These are phyloP conservation scores for Wickerhamomyces sp. DNA, from an alignment of 1,139 yeast genomes.

Conservation along the genomic window DNA sequence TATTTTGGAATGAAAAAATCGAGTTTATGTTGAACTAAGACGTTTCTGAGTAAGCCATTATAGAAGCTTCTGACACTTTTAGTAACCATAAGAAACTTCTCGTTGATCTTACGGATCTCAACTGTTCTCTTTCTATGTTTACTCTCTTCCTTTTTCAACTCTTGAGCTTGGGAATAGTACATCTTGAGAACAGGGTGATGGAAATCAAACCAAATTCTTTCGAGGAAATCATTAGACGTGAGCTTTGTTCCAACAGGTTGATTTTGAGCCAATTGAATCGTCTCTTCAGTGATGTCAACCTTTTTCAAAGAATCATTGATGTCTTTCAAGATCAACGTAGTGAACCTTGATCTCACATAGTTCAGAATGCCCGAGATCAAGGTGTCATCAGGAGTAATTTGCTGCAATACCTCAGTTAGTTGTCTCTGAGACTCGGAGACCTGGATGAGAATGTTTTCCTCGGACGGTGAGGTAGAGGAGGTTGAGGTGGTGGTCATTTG, in stretches of 20 bases:
- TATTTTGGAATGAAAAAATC: slow-evolving; percentile 30
- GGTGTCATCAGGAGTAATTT: slow-evolving; percentile 16
- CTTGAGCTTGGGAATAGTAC: slow-evolving; percentile 26
- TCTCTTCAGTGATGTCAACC: slow-evolving; percentile 11
- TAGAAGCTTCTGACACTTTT: slow-evolving; percentile 46
- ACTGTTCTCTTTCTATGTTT: slow-evolving; percentile 32
- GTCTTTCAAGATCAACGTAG: slow-evolving; percentile 17
- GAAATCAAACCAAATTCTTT: slow-evolving; percentile 52
- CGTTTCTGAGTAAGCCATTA: slow-evolving; percentile 31
- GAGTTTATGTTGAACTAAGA: slow-evolving; percentile 33
- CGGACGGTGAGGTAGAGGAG: too few relatives aligned
- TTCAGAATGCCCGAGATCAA: slow-evolving; percentile 20
- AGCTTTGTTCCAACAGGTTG: slow-evolving; percentile 9
- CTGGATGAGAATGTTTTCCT: slow-evolving; percentile 5
- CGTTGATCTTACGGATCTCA: slow-evolving; percentile 53
- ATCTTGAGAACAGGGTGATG: slow-evolving; percentile 61
- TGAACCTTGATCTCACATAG: slow-evolving; percentile 18
- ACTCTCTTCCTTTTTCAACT: slow-evolving; percentile 22
- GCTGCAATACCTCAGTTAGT: slow-evolving; percentile 9
- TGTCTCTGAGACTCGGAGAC: slow-evolving; percentile 16
- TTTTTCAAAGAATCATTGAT: slow-evolving; percentile 10
- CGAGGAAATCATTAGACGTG: slow-evolving; percentile 31
- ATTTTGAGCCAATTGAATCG: slow-evolving; percentile 11
- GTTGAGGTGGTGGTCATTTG: too few relatives aligned
- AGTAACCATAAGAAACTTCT: slow-evolving; percentile 42